These are phyloP conservation scores for Harrya chromipes DNA, from an alignment of 768 basidiomycete species.

Conservation along the genomic window DNA sequence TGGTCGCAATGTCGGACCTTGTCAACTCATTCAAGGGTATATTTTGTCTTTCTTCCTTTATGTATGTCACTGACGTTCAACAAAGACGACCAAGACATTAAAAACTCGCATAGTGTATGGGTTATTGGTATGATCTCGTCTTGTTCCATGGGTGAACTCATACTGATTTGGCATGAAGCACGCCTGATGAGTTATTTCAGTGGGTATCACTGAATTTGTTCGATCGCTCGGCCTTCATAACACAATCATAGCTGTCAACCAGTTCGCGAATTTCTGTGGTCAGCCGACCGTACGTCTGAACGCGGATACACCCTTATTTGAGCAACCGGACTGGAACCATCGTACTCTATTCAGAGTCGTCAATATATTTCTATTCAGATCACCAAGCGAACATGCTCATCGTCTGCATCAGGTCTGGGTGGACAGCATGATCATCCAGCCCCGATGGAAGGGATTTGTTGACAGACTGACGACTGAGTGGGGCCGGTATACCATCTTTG, in stretches of 20 bases:
- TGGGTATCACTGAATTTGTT: background rate
- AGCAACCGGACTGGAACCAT: conserved; percentile 4
- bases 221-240: background rate
- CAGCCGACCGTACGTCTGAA: conserved; percentile 13
- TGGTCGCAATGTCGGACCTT: conserved; percentile 12
- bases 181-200: conserved; percentile 13
- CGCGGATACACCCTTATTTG: conserved; percentile 9
- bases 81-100: background rate
- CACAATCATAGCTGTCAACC: conserved; percentile 6
- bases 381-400: conserved; percentile 6
- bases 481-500: conserved; percentile 14
- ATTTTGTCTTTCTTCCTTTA: background rate
- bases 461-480: conserved; percentile 7
- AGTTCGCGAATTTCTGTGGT: conserved; percentile 13
- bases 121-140: conserved; percentile 5
- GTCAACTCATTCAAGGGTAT: conserved; percentile 14
- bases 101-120: conserved; percentile 7
- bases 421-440: conserved; percentile 11
- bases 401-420: conserved; percentile 7
- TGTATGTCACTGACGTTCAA: background rate
- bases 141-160: background rate
- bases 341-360: background rate
- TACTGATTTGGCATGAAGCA: conserved; percentile 5
- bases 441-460: conserved; percentile 12
- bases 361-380: conserved; percentile 2